Evolutionary conservation across 2,329 filamentous ascomycete species (phyloP), one percentile per base, ranked within the genome.

Genomic region (Calonectria montana): DNA sequence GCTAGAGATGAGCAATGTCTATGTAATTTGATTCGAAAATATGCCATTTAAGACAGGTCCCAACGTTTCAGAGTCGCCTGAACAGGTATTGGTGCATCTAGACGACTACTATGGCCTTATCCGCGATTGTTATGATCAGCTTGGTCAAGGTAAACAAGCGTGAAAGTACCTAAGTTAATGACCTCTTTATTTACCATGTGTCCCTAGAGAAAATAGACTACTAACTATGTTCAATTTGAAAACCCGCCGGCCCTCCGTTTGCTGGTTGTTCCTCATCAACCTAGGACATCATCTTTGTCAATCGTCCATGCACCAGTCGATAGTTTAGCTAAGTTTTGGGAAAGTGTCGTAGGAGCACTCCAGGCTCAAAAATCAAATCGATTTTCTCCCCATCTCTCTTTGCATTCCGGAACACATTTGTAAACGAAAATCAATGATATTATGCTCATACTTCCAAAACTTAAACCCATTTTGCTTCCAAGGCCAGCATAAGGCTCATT

Each of bases 371-470:
- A 4, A 71, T 64, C 35, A 53, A 53, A 4, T 64, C 57, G 2
- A 71, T 39, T 37, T 67, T 53, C 18, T 59, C 65, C 37, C 50
- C 6, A 12, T 23, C 48, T 16, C 65, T 39, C 53, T 27, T 67
- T 67, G 23, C 47, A 47, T 21, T 67, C 65, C 4, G 65, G 65
- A 23, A 67, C 37, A 7, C 27, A 55, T 15, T 12, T 5, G 12
- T 35, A 55, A 16, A 66, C 18, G 31, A 66, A 66, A 31, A 45
- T 21, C 18, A 55, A 65, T 1, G 64, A 48, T 7, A 66, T 15
- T 10, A 91, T 76, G 87, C 12, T 63, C 69, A 18, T 65, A 57
- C 2, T 70, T 7, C 82, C 84, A 53, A 82, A 86, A n/a, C 85
- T 83, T 57, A 84, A 85, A 2, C 83, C 83, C 0, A 85, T 78